Base-by-base conservation (phyloP, 768 basidiomycete genomes). In the Phaffia australis region DNA sequence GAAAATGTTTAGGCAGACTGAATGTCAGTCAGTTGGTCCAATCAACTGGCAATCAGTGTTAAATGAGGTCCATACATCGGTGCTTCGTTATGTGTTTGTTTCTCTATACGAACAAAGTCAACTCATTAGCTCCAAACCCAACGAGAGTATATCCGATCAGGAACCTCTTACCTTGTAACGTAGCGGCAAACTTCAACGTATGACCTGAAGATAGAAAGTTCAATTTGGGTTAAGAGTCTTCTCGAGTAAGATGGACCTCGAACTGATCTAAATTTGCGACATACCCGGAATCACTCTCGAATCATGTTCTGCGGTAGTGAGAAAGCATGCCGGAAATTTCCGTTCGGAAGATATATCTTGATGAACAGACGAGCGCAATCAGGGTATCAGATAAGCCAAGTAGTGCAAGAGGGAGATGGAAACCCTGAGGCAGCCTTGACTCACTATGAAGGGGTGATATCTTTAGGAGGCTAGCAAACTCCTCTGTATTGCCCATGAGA, bases 301-400 rank as follows among this genome's bases (percentile, higher is more conserved):
- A 56, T 68, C 66, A 27, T 61, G 61, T 47, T 68, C 60, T 19
- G 60, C 61, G 23, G 66, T 68, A 29, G 60, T 68, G 25, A 63
- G 25, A 30, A 68, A 59, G 0, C 42, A 32, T n/a, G 61, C 29
- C 18, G 61, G 66, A 49, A 56, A 68, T 30, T 42, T 58, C 46
- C 23, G 54, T 1, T 21, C 9, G 27, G 46, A 2, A 18, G 59
- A 35, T 42, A 67, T 46, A 59, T 67, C 65, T 66, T 9, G 27
- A 46, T 3, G 16, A 42, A 65, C 11, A 2, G 21, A 23, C 11
- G 23, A 21, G 51, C 27, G 25, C 18, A 1, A 2, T 3, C n/a
- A 3, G 21, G 1, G 42, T 6, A 25, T 47, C 7, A 18, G 25
- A n/a, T 32, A n/a, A 19, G 25, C 27, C 27, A n/a, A 23, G 21